Percentiles rank a stretch among this genome's conserved stretches.
phyloP scores from a whole-genome alignment of 176 grass and related monocot species.

The Paspalum vaginatum region DNA sequence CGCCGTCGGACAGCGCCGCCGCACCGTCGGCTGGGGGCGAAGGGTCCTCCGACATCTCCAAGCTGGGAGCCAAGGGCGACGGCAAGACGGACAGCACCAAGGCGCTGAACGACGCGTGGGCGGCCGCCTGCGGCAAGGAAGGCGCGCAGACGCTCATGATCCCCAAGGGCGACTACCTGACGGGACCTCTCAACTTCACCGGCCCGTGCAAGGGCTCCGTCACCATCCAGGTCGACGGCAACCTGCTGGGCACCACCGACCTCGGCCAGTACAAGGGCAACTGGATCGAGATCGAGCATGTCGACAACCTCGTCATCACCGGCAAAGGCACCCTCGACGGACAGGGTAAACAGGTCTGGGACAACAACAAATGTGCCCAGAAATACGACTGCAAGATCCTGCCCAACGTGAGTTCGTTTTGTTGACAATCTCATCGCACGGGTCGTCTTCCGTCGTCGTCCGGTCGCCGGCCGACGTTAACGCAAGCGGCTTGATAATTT shows the following conservation, averaged over 20 bases:
- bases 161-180: constrained; percentile 50
- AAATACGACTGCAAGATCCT: constrained; percentile 59
- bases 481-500: not conserved
- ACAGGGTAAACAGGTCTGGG: constrained; percentile 58
- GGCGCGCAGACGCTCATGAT: constrained; percentile 44
- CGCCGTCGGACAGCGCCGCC: not conserved
- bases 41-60: constrained; percentile 21
- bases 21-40: not conserved
- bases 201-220: constrained; percentile 61
- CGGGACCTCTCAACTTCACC: constrained; percentile 42
- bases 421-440: too few species aligned
- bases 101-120: constrained; percentile 53
- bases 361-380: constrained; percentile 49
- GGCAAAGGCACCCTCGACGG: constrained; percentile 60
- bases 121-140: constrained; percentile 36
- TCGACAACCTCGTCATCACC: constrained; percentile 46
- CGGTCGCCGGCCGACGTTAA: too few species aligned
- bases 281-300: constrained; percentile 57
- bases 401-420: constrained; percentile 39
- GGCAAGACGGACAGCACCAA: constrained; percentile 59
- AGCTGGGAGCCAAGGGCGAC: constrained; percentile 47
- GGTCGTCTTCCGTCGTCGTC: too few species aligned
- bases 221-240: constrained; percentile 52
- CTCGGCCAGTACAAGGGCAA: constrained; percentile 38
- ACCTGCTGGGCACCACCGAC: constrained; percentile 48